Percentiles rank a stretch among this genome's conserved stretches.
Evolutionary conservation across 306 rosid genomes (phyloP).

Genomic region (Comarum palustre): DNA sequence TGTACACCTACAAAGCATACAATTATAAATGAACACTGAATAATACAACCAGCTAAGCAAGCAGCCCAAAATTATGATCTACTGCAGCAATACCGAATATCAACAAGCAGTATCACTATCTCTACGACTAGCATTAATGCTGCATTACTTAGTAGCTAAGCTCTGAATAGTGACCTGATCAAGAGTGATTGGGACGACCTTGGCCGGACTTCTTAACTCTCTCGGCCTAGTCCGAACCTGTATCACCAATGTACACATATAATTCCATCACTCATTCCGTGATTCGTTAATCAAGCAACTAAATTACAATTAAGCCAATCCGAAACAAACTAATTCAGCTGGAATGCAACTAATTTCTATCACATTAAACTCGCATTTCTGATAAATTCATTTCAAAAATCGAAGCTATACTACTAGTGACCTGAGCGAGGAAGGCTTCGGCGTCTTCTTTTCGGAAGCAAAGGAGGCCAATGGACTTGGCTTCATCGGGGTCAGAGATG

Average conservation of each 20-base stretch:
- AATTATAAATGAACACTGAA: slow-evolving; percentile 2
- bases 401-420: slow-evolving; percentile 17
- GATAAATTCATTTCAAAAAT: background rate
- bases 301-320: background rate
- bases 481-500: slow-evolving; percentile 68
- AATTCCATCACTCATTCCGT: background rate
- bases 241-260: slow-evolving; percentile 2
- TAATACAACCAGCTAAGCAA: background rate
- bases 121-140: background rate
- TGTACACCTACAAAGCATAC: slow-evolving; percentile 53
- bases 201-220: slow-evolving; percentile 63
- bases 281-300: background rate
- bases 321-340: background rate
- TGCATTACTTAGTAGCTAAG: background rate
- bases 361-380: background rate
- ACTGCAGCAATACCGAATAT: background rate
- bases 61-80: background rate
- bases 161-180: slow-evolving; percentile 59
- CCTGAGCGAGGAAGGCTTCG: slow-evolving; percentile 86
- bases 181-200: slow-evolving; percentile 81
- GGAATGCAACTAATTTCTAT: background rate
- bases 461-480: slow-evolving; percentile 80
- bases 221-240: slow-evolving; percentile 71
- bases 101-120: background rate
- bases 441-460: slow-evolving; percentile 97